Percentiles rank a stretch among this genome's conserved stretches.
phyloP scores from a whole-genome alignment of 176 grass and related monocot genomes.

The Bolboschoenus planiculmis region DNA sequence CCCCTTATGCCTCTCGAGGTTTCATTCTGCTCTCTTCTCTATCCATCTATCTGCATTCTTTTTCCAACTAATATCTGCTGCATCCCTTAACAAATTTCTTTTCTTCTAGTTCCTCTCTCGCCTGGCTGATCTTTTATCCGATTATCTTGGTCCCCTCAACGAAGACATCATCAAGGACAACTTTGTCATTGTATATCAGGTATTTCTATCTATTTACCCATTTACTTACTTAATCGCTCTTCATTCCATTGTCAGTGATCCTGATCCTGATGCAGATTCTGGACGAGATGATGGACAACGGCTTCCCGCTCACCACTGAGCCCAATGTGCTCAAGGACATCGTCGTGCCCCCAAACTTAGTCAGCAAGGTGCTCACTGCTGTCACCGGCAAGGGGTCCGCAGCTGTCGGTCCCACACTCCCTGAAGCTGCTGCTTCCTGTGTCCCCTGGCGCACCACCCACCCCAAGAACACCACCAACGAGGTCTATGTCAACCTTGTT shows the following conservation, averaged over 20 bases:
- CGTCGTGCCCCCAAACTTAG: conserved; percentile 61
- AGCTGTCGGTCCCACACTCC: conserved; percentile 52
- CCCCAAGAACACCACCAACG: conserved; percentile 69
- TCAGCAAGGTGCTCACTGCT: conserved; percentile 76
- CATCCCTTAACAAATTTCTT: too few relatives aligned
- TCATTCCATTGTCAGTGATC: not conserved
- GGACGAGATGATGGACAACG: conserved; percentile 99
- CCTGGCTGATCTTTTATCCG: conserved; percentile 66
- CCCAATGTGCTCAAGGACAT: conserved; percentile 85
- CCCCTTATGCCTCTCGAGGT: conserved; percentile 75
- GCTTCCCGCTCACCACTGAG: conserved; percentile 91
- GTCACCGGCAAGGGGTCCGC: conserved; percentile 66
- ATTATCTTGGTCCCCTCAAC: conserved; percentile 77
- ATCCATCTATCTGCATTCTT: too few relatives aligned
- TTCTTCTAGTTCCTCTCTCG: conserved; percentile 88
- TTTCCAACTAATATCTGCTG: too few relatives aligned
- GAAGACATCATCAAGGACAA: conserved; percentile 95
- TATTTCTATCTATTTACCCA: not conserved
- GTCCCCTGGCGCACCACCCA: conserved; percentile 76
- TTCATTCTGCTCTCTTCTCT: too few relatives aligned
- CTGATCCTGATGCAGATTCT: conserved; percentile 51
- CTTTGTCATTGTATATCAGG: conserved; percentile 94
- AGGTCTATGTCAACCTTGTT: conserved; percentile 86
- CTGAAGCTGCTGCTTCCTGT: conserved; percentile 62
- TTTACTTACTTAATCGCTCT: not conserved